Base-by-base conservation (phyloP, 164 flowering plant species). In the Vitis riparia region DNA sequence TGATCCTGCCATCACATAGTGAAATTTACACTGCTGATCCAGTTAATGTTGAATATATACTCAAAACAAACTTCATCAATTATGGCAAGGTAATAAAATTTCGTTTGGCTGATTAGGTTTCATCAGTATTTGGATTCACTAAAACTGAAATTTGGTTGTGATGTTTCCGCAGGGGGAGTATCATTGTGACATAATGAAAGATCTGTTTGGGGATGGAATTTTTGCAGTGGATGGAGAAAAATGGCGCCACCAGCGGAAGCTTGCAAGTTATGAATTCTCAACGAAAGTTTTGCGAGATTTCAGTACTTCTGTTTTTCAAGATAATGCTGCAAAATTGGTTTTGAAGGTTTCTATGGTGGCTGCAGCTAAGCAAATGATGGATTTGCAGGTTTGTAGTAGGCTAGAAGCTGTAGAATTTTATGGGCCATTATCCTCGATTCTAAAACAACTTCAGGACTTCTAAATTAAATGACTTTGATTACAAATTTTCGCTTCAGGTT, bases 191-290 rank as follows among this genome's bases (percentile, higher is more conserved):
- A 74, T 83, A 17, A 62, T 81, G 77, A 79, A 59, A 27, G 87
- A 81, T 72, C 69, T 84, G 3, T 53, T 84, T 23, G 84, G 87
- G 10, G 84, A 85, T 44, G 88, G 84, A 57, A 83, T 87, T 52
- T 87, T 84, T 60, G 79, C 88, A 0, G 87, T 84, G 13, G 89
- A 86, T 58, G 86, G 88, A 4, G 82, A 84, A 10, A 84, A 79
- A 56, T 86, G 89, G 86, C 78, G 73, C 12, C 80, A 80, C 55
- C 85, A 82, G 65, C 53, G 85, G 51, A 84, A 78, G 67, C 59
- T 80, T 12, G 81, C 85, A 0, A 86, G 86, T 76, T 73, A 67
- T 56, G 90, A 83, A 9, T 85, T 87, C 68, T 83, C 83, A 12
- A 80, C 82, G 1, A 82, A 71, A 64, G 73, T 74, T 6, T 58